phyloP scores from a whole-genome alignment of 306 rosid genomes.

The Trifolium fragiferum region DNA sequence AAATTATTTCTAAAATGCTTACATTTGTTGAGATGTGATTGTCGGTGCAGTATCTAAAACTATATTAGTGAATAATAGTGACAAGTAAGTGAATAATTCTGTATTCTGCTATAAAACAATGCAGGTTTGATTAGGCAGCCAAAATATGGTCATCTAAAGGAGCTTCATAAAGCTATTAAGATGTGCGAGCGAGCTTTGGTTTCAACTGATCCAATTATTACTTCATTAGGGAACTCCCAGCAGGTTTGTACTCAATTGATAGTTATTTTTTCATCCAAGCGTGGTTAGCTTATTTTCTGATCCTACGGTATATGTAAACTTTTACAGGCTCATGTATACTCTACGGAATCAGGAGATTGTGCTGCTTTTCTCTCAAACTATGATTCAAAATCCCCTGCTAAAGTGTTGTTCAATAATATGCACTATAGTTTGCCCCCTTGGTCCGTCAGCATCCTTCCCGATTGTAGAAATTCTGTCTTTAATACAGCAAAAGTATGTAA shows the following conservation, averaged over 20 bases:
- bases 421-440: constrained; percentile 96
- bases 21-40: constrained; percentile 16
- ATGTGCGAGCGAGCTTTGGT: constrained; percentile 83
- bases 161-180: constrained; percentile 87
- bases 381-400: constrained; percentile 69
- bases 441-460: constrained; percentile 97
- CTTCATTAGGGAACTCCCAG: constrained; percentile 85
- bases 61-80: constrained; percentile 4
- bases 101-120: constrained; percentile 26
- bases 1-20: constrained; percentile 22
- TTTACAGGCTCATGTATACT: constrained; percentile 79
- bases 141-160: constrained; percentile 94
- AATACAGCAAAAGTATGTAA: constrained; percentile 92
- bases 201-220: constrained; percentile 85
- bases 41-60: background rate
- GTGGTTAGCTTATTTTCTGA: constrained; percentile 42
- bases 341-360: constrained; percentile 86
- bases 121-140: constrained; percentile 95
- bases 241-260: constrained; percentile 60
- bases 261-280: background rate
- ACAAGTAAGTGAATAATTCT: constrained; percentile 33
- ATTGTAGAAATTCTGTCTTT: constrained; percentile 86
- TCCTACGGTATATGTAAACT: constrained; percentile 21
- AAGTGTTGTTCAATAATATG: constrained; percentile 95
- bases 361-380: constrained; percentile 94